A percentile compares a stretch with the other conserved stretches of the same genome.
phyloP scores from a whole-genome alignment of 371 early-diverging fungal species.

The Mucor circinelloides region DNA sequence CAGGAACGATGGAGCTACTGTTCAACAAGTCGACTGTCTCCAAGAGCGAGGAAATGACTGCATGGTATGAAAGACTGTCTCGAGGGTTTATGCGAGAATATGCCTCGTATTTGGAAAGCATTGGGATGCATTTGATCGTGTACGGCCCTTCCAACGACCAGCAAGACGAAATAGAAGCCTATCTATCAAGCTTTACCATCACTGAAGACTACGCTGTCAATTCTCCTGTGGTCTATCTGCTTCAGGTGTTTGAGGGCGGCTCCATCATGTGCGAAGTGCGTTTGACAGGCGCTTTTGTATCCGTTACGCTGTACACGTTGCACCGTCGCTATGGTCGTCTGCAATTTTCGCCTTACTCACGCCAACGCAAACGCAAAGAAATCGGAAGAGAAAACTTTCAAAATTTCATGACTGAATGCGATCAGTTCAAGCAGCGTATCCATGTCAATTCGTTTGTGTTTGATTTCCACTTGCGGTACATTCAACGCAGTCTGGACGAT shows the following conservation, averaged over 20 bases:
- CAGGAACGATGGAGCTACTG: constrained; percentile 7
- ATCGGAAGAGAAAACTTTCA: constrained; percentile 57
- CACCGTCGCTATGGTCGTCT: constrained; percentile 67
- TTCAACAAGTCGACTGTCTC: constrained; percentile 10
- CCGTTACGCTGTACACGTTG: constrained; percentile 75
- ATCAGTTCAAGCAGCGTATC: constrained; percentile 64
- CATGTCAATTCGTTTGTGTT: constrained; percentile 84
- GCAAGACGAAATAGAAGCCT: constrained; percentile 29
- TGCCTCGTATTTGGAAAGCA: constrained; percentile 64
- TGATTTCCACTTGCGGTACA: constrained; percentile 77
- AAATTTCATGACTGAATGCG: constrained; percentile 70
- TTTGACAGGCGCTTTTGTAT: constrained; percentile 70
- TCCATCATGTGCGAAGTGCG: constrained; percentile 77
- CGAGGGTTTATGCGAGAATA: constrained; percentile 67
- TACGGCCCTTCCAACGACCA: constrained; percentile 32
- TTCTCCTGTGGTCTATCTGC: constrained; percentile 67
- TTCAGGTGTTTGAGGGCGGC: constrained; percentile 67
- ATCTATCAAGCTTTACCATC: constrained; percentile 36
- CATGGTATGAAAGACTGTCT: constrained; percentile 66
- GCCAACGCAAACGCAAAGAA: constrained; percentile 45
- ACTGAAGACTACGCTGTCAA: constrained; percentile 35
- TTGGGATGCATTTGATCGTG: constrained; percentile 71
- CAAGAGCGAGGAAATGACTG: constrained; percentile 23
- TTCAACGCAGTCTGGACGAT: constrained; percentile 61
- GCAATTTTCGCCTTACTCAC: constrained; percentile 47